A percentile compares a stretch with the other conserved stretches of the same genome.
These are phyloP conservation scores for Exserohilum rostratum DNA, from an alignment of 2,329 filamentous ascomycete genomes.

Conservation along the genomic window DNA sequence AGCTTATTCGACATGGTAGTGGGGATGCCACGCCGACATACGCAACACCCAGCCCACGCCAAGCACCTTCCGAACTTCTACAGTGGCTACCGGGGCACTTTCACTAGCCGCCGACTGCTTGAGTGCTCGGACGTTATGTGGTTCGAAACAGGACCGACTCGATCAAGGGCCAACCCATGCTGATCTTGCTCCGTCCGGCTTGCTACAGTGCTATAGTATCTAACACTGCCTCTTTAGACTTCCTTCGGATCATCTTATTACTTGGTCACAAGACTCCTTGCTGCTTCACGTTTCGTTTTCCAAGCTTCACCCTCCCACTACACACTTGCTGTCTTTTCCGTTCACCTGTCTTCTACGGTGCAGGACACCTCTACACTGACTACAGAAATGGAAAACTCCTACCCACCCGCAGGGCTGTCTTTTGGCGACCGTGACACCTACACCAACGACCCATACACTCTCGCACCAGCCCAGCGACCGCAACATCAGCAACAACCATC, in stretches of 20 bases:
- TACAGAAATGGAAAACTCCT: slow-evolving; percentile 40
- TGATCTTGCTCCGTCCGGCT: slow-evolving; percentile 28
- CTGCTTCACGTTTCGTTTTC: slow-evolving; percentile 20
- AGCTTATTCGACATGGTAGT: slow-evolving; percentile 37
- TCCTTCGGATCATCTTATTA: slow-evolving; percentile 31
- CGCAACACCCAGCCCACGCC: slow-evolving; percentile 41
- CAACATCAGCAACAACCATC: slow-evolving; percentile 14
- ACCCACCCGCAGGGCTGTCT: slow-evolving; percentile 33
- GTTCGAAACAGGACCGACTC: slow-evolving; percentile 38
- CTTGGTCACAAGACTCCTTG: slow-evolving; percentile 19
- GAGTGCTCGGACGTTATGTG: slow-evolving; percentile 28
- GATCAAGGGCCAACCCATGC: slow-evolving; percentile 20
- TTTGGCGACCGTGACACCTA: slow-evolving; percentile 33
- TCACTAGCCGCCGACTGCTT: slow-evolving; percentile 32
- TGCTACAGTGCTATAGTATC: slow-evolving; percentile 31
- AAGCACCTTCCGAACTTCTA: slow-evolving; percentile 33
- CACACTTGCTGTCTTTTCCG: slow-evolving; percentile 22
- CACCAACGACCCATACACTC: slow-evolving; percentile 26
- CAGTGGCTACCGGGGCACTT: slow-evolving; percentile 23
- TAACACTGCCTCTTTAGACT: slow-evolving; percentile 21
- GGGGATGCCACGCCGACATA: slow-evolving; percentile 40
- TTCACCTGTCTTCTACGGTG: slow-evolving; percentile 32
- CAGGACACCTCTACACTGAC: slow-evolving; percentile 37
- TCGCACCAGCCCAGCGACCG: slow-evolving; percentile 19
- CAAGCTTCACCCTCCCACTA: slow-evolving; percentile 11